These are phyloP conservation scores for Echium plantagineum DNA, from an alignment of 257 asterid species.

Conservation along the genomic window DNA sequence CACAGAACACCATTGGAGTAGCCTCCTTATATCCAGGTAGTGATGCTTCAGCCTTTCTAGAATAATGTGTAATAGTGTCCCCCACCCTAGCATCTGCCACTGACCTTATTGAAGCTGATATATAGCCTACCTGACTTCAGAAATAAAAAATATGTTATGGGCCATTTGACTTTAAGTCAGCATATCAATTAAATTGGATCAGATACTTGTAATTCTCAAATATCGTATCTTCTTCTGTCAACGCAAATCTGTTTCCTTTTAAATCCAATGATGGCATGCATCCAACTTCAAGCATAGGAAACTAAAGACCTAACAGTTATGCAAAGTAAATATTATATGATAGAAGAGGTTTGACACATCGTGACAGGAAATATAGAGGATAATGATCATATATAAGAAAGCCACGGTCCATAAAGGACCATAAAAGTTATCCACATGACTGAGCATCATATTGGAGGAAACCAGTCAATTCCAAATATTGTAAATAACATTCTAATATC, in stretches of 20 bases:
- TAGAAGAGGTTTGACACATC: neutral
- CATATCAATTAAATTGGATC: neutral
- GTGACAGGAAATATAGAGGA: neutral
- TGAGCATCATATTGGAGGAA: too few species aligned
- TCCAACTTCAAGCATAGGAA: neutral
- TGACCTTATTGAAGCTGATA: conserved; percentile 91
- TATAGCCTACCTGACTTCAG: conserved; percentile 73
- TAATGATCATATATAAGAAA: too few species aligned
- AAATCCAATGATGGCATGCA: neutral
- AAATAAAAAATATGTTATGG: conserved; percentile 5
- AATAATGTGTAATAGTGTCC: conserved; percentile 81
- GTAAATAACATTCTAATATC: too few species aligned
- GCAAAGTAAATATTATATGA: neutral
- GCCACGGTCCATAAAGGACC: too few species aligned
- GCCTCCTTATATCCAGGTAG: conserved; percentile 95
- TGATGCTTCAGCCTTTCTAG: conserved; percentile 68
- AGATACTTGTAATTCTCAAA: neutral
- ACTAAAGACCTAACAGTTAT: neutral
- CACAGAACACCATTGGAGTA: conserved; percentile 99
- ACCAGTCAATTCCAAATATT: too few species aligned
- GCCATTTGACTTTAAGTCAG: neutral
- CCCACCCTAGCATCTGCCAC: conserved; percentile 99
- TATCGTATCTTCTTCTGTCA: neutral
- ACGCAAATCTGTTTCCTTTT: neutral
- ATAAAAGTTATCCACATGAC: too few species aligned